Conservation (phyloP, 2,329 filamentous ascomycete species). For the Zalaria sp. region DNA sequence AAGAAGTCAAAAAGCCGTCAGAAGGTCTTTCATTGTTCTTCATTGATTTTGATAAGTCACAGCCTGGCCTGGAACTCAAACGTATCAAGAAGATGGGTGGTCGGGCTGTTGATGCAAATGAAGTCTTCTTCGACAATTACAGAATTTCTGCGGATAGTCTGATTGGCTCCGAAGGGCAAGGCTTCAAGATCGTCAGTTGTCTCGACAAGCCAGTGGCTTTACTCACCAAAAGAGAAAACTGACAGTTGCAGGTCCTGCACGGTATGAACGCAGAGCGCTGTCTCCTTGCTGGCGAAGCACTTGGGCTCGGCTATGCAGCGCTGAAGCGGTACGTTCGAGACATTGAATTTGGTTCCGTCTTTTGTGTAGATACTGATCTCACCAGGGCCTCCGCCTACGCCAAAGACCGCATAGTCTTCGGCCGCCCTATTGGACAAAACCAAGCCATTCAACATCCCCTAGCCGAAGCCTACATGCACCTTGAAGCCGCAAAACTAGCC, state of each 20-base stretch:
- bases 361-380: background rate
- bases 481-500: constrained; percentile 46
- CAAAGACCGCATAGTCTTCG: constrained; percentile 50
- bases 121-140: constrained; percentile 79
- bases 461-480: constrained; percentile 49
- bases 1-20: constrained; percentile 54
- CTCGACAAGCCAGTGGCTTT: constrained; percentile 6
- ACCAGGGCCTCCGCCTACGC: constrained; percentile 49
- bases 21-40: constrained; percentile 70
- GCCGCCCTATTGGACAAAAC: constrained; percentile 51
- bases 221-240: too few species aligned
- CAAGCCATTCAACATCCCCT: constrained; percentile 53
- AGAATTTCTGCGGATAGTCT: constrained; percentile 47
- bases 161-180: constrained; percentile 58
- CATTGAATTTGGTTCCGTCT: background rate
- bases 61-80: constrained; percentile 50
- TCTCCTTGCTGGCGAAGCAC: constrained; percentile 45
- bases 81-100: constrained; percentile 79
- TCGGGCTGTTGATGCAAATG: constrained; percentile 68
- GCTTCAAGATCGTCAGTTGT: constrained; percentile 45
- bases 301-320: constrained; percentile 31
- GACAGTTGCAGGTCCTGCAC: constrained; percentile 38
- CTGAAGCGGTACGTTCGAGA: constrained; percentile 9
- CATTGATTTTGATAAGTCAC: constrained; percentile 53
- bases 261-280: constrained; percentile 72